Evolutionary conservation across 202 grass and related monocot genomes (phyloP), one percentile per base, ranked within the genome.

Genomic region (Elaeis oleifera): DNA sequence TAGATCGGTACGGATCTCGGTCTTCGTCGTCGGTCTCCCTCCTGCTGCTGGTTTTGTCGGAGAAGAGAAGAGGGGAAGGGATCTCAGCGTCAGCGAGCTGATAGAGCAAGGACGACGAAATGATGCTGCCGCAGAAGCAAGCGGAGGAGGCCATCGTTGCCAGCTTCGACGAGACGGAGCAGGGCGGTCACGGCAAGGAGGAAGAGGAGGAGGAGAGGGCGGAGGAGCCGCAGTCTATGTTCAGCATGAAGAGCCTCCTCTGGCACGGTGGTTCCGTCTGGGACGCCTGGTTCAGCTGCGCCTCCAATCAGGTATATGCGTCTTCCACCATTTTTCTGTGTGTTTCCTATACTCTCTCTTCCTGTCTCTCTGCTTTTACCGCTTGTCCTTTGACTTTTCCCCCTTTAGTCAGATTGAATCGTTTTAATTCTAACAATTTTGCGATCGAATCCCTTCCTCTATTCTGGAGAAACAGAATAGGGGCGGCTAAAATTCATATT

Each of bases 91-190:
- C 9, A 5, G 36, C 8, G 9, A 44, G 36, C 9, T 13, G 11
- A 44, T 13, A 44, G 9, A 11, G 11, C 36, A 44, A 44, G 36
- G 36, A 44, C 36, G 16, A 18, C 36, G 18, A 18, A 14, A 75
- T 50, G 73, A 97, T 92, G 92, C 63, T 77, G 76, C 78, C 74
- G 25, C 84, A 79, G 73, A 87, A 89, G 84, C 92, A 92, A 73
- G 79, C 62, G 4, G 84, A 91, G 54, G 92, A 97, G 54, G 72
- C 84, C 53, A 92, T 92, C 68, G 88, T 86, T 64, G 74, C 81
- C n/a, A 61, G 48, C 18, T 51, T 31, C 27, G 62, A 49, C 29
- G 79, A 76, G 48, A 58, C 67, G 61, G 80, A 73, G 59, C 49
- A 23, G 21, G 88, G 85, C 53, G 75, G 81, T 67, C 65, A 61